Base-by-base conservation (phyloP, 2,329 filamentous ascomycete species). In the Byssoonygena ceratinophila region DNA sequence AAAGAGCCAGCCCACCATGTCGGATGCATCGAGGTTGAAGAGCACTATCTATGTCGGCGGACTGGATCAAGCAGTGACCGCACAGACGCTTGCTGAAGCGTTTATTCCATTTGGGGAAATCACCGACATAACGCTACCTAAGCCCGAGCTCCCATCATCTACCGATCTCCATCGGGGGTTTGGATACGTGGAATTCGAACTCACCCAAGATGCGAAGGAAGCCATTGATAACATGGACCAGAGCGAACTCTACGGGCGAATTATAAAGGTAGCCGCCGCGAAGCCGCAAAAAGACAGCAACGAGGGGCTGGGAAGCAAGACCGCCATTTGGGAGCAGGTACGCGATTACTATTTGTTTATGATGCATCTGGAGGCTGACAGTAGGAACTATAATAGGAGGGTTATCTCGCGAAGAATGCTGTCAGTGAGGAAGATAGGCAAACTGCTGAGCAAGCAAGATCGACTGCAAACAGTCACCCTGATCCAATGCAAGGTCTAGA, bases 201-300 rank as follows among this genome's bases (percentile, higher is more conserved):
- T 88, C 53, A 77, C 82, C 11, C 80, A 84, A 53, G 92, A 98
- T 70, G 91, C 90, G 25, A 83, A 83, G 63, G 91, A 97, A 70
- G 92, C 92, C 47, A 95, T 98, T 67, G 89, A 97, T 76, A 98
- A 98, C 66, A 97, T 98, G 91, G 88, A 98, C 66, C 89, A 95
- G 67, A 85, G 90, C 55, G 91, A 97, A 71, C 79, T 98, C 43
- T 97, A 91, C 66, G 94, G 92, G 9, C 81, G 87, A 55, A 84
- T 92, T 12, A 84, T 98, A 67, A 95, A 90, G 68, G 91, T 97
- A 48, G 90, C 88, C 41, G 80, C 85, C 52, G 94, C 94, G 40
- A 98, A 95, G 69, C 82, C 87, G 29, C 88, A 92, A 57, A 96
- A 95, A 75, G 87, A 87, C 61, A 80, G 82, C 46, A 86, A 86